phyloP scores from a whole-genome alignment of 345 rosid genomes.

The Brassica cretica region DNA sequence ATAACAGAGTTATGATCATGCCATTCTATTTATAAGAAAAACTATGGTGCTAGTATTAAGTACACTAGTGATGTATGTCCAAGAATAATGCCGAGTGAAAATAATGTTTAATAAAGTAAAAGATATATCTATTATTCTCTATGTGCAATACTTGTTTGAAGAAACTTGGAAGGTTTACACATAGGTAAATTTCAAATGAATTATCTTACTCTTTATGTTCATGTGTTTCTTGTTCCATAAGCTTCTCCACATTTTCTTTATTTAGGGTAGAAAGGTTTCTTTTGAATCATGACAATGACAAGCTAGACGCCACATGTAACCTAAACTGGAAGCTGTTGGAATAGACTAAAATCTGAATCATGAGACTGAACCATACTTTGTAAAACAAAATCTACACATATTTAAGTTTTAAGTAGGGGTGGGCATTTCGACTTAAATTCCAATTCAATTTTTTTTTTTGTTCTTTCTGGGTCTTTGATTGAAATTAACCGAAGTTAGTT shows the following conservation, averaged over 20 bases:
- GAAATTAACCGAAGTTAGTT: too few relatives aligned
- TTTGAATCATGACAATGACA: background rate
- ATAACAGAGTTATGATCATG: conserved; percentile 7
- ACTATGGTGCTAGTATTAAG: background rate
- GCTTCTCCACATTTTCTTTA: background rate
- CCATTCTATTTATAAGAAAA: background rate
- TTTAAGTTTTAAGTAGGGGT: background rate
- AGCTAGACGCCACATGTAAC: background rate
- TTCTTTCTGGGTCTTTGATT: too few relatives aligned
- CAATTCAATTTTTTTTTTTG: too few relatives aligned
- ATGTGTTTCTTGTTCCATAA: background rate
- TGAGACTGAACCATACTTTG: background rate
- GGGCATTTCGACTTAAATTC: too few relatives aligned
- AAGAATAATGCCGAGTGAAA: background rate
- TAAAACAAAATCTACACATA: background rate
- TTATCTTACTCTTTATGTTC: background rate
- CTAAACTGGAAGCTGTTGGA: background rate
- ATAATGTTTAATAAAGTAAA: background rate
- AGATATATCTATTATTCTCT: background rate
- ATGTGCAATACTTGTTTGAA: background rate
- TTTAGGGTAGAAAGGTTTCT: background rate
- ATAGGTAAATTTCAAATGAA: background rate
- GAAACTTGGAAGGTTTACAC: background rate
- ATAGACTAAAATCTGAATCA: background rate
- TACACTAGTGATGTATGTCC: background rate